Conservation (phyloP, 2,329 filamentous ascomycete species). For the Emericellopsis cladophorae region DNA sequence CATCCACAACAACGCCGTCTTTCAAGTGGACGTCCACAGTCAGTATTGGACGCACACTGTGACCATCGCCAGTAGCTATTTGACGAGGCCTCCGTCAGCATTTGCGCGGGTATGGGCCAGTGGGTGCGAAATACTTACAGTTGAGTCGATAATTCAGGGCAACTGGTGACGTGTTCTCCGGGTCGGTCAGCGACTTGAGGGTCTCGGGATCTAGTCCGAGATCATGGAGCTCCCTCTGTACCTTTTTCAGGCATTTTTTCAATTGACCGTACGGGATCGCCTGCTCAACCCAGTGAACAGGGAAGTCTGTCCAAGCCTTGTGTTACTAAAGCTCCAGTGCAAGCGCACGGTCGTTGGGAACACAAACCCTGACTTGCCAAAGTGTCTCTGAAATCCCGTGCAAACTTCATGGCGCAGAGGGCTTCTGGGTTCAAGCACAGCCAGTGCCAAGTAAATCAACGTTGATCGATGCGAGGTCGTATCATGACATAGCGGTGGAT, state of each 20-base stretch:
- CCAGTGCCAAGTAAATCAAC: too few relatives aligned
- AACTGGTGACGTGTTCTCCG: constrained; percentile 30
- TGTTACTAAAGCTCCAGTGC: background rate
- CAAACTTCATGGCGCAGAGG: constrained; percentile 63
- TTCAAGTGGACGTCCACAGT: constrained; percentile 56
- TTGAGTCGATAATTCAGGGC: constrained; percentile 43
- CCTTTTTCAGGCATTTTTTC: constrained; percentile 80
- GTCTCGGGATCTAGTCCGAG: constrained; percentile 63
- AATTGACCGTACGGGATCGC: constrained; percentile 76
- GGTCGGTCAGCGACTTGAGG: constrained; percentile 49
- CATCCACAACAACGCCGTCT: constrained; percentile 56
- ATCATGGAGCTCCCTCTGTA: constrained; percentile 56
- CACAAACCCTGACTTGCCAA: constrained; percentile 46
- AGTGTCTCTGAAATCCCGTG: constrained; percentile 59
- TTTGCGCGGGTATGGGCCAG: background rate
- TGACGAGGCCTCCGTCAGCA: constrained; percentile 2
- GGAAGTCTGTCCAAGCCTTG: constrained; percentile 41
- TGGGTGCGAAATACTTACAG: constrained; percentile 17
- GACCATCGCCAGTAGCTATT: constrained; percentile 23
- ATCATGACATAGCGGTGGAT: background rate
- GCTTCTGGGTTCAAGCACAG: too few relatives aligned
- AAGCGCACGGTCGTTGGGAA: background rate
- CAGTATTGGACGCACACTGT: constrained; percentile 51
- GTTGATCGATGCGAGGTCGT: too few relatives aligned
- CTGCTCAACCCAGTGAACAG: constrained; percentile 55